Percentiles rank a stretch among this genome's conserved stretches.
Conservation (phyloP, 768 basidiomycete species). For the Amanita thiersii region DNA sequence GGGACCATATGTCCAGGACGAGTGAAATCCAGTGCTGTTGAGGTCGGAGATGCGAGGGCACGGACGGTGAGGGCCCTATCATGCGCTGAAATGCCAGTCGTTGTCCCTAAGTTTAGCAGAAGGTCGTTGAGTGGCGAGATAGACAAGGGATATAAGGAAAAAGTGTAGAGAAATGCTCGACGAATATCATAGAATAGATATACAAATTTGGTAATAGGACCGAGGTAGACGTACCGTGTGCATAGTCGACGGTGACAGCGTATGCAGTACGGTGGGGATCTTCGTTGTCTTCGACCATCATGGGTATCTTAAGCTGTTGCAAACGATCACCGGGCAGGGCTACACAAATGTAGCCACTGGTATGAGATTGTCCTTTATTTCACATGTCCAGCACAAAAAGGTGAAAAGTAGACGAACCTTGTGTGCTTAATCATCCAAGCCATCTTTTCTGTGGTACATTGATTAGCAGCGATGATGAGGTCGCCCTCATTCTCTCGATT, state of each 20-base stretch:
- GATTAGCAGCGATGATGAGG: conserved; percentile 78
- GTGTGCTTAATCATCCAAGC: conserved; percentile 98
- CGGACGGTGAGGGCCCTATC: conserved; percentile 87
- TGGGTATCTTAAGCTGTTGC: conserved; percentile 71
- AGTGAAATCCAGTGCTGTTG: conserved; percentile 63
- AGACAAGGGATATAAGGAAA: neutral
- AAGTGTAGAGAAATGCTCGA: conserved; percentile 7
- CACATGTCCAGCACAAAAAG: conserved; percentile 3
- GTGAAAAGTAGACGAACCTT: conserved; percentile 45
- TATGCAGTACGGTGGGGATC: conserved; percentile 93
- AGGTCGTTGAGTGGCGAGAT: conserved; percentile 9
- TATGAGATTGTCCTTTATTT: neutral
- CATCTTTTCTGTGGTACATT: conserved; percentile 93
- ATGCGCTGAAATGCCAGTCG: conserved; percentile 95
- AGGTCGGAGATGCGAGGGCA: conserved; percentile 59
- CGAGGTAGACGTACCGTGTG: conserved; percentile 49
- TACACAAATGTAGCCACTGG: conserved; percentile 90
- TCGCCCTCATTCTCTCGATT: conserved; percentile 96
- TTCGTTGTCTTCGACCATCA: conserved; percentile 91
- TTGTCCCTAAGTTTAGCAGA: conserved; percentile 49
- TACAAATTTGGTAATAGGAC: conserved; percentile 6
- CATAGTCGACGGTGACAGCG: conserved; percentile 92
- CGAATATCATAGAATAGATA: conserved; percentile 1
- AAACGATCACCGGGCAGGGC: conserved; percentile 73
- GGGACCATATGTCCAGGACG: conserved; percentile 97